A percentile compares a stretch with the other conserved stretches of the same genome.
Conservation (phyloP, 2,329 filamentous ascomycete genomes). For the Aspergillus candidus region DNA sequence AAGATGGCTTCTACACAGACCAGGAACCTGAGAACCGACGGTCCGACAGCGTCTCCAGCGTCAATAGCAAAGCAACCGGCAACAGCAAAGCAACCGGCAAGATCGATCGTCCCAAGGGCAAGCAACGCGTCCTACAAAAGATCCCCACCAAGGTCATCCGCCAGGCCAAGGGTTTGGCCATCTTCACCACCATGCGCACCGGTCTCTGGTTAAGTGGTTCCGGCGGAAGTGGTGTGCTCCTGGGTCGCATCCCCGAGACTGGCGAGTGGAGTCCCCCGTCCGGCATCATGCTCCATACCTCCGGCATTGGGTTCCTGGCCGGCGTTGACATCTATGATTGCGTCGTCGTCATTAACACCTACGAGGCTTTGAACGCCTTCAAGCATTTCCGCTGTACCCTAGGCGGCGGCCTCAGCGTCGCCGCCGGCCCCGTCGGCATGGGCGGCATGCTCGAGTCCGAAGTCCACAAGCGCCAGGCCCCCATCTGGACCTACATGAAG, state of each 20-base stretch:
- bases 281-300: constrained; percentile 83
- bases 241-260: constrained; percentile 70
- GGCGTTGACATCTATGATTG: constrained; percentile 96
- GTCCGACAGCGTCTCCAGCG: constrained; percentile 18
- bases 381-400: constrained; percentile 72
- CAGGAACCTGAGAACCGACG: constrained; percentile 44
- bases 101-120: constrained; percentile 51
- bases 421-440: constrained; percentile 69
- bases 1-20: constrained; percentile 64
- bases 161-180: constrained; percentile 81
- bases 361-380: constrained; percentile 76
- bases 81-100: constrained; percentile 19
- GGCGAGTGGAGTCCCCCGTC: constrained; percentile 89
- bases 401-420: constrained; percentile 71
- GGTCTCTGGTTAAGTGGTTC: constrained; percentile 88
- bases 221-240: constrained; percentile 79
- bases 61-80: not conserved
- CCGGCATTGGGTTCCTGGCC: constrained; percentile 80
- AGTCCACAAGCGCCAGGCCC: constrained; percentile 61
- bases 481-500: constrained; percentile 82
- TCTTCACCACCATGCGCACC: constrained; percentile 93
- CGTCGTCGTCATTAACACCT: constrained; percentile 84
- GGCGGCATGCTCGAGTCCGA: constrained; percentile 68
- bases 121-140: constrained; percentile 66
- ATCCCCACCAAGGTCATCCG: constrained; percentile 81